These are phyloP conservation scores for Ailanthus altissimus DNA, from an alignment of 345 rosid genomes.

Conservation along the genomic window DNA sequence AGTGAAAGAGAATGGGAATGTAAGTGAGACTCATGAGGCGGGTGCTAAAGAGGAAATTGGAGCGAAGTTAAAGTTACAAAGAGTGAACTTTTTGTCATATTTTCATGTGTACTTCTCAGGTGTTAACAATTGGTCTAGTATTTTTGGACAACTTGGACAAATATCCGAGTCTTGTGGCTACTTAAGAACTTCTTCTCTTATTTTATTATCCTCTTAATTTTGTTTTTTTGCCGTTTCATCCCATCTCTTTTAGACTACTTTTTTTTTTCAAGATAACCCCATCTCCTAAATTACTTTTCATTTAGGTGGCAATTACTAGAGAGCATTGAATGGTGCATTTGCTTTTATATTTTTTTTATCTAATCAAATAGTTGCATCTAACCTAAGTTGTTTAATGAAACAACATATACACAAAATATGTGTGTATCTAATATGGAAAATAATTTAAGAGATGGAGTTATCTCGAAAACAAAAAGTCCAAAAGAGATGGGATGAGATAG, in stretches of 20 bases:
- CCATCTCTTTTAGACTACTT: constrained; percentile 76
- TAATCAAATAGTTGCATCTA: neutral
- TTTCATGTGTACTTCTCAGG: constrained; percentile 69
- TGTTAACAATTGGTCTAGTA: constrained; percentile 83
- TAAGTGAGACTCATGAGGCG: constrained; percentile 11
- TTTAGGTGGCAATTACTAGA: too few relatives aligned
- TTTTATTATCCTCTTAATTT: constrained; percentile 77
- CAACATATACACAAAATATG: too few relatives aligned
- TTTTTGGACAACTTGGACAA: constrained; percentile 85
- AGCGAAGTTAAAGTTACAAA: constrained; percentile 53
- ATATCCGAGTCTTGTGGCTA: constrained; percentile 80
- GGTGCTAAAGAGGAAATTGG: constrained; percentile 66
- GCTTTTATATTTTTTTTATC: neutral
- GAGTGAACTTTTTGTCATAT: constrained; percentile 76
- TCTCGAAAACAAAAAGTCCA: constrained; percentile 69
- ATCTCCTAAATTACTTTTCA: neutral
- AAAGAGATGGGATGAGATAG: constrained; percentile 77
- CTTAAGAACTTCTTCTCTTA: constrained; percentile 49
- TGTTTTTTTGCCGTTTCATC: constrained; percentile 85
- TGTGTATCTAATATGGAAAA: too few relatives aligned
- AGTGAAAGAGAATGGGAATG: constrained; percentile 23
- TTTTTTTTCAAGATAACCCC: constrained; percentile 58
- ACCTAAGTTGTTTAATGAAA: neutral
- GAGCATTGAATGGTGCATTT: neutral
- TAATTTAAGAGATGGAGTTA: constrained; percentile 20